phyloP scores from a whole-genome alignment of 306 rosid genomes.

The Trifolium repens region DNA sequence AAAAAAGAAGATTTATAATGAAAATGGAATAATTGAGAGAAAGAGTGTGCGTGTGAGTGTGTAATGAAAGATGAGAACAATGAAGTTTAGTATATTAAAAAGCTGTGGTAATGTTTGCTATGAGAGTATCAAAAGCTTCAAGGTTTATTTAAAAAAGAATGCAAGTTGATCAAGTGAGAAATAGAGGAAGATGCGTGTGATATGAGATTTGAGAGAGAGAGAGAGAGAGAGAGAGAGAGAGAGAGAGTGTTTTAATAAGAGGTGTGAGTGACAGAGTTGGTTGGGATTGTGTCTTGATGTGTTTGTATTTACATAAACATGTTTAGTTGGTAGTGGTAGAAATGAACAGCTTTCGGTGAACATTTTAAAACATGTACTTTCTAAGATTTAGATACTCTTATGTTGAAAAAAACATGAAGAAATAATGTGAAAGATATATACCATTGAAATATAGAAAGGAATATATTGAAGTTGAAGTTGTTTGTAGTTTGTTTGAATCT shows the following conservation, averaged over 20 bases:
- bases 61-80: conserved; percentile 32
- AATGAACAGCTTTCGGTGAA: conserved; percentile 49
- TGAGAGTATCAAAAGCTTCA: conserved; percentile 66
- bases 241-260: conserved; percentile 8
- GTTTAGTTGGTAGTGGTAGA: conserved; percentile 46
- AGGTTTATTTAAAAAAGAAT: conserved; percentile 40
- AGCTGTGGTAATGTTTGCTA: conserved; percentile 63
- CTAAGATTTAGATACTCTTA: too few species aligned
- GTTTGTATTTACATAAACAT: conserved; percentile 32
- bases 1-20: conserved; percentile 32
- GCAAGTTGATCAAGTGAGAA: conserved; percentile 51
- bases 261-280: conserved; percentile 21
- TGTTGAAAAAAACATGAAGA: too few species aligned
- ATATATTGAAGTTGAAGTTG: too few species aligned
- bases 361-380: conserved; percentile 11
- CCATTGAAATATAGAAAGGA: too few species aligned
- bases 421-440: too few species aligned
- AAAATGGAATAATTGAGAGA: not conserved
- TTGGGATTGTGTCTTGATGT: conserved; percentile 25
- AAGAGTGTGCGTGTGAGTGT: not conserved
- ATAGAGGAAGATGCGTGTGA: conserved; percentile 40
- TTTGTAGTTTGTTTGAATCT: too few species aligned
- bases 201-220: not conserved
- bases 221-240: conserved; percentile 6
- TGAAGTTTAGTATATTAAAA: conserved; percentile 24